Conservation (phyloP, 768 basidiomycete genomes). For the Filobasidium floriforme region DNA sequence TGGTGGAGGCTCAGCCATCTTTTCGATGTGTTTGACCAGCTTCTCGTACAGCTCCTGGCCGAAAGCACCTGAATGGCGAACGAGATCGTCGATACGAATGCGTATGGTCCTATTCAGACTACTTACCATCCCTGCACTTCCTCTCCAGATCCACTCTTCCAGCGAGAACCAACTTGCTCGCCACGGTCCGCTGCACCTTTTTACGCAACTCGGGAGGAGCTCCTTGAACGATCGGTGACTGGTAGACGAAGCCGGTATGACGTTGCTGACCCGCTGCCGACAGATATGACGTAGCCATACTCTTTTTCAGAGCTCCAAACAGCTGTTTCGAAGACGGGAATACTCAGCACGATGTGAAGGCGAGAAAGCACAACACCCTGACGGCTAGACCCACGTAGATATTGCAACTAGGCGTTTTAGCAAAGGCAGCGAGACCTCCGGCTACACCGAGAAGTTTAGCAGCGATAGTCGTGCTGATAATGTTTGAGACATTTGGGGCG, state of each 20-base stretch:
- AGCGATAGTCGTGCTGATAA: slow-evolving; percentile 96
- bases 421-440: slow-evolving; percentile 79
- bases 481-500: slow-evolving; percentile 95
- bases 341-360: not conserved
- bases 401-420: slow-evolving; percentile 92
- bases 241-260: slow-evolving; percentile 95
- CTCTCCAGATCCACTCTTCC: slow-evolving; percentile 92
- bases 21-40: slow-evolving; percentile 85
- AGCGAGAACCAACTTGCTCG: slow-evolving; percentile 81
- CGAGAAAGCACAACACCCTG: not conserved
- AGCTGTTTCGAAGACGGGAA: slow-evolving; percentile 52
- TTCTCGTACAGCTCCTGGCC: slow-evolving; percentile 73
- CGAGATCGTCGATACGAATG: not conserved
- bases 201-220: slow-evolving; percentile 83
- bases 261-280: slow-evolving; percentile 77
- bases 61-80: slow-evolving; percentile 49
- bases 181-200: slow-evolving; percentile 85
- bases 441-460: slow-evolving; percentile 96
- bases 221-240: slow-evolving; percentile 75
- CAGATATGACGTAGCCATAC: slow-evolving; percentile 67
- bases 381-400: slow-evolving; percentile 62
- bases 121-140: slow-evolving; percentile 65
- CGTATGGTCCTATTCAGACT: not conserved
- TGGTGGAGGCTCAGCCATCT: slow-evolving; percentile 87
- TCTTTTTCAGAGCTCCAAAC: slow-evolving; percentile 86